Percentiles rank a stretch among this genome's conserved stretches.
Evolutionary conservation across 192 early-diverging fungal species (phyloP).

Genomic region (Linnemannia zychae): DNA sequence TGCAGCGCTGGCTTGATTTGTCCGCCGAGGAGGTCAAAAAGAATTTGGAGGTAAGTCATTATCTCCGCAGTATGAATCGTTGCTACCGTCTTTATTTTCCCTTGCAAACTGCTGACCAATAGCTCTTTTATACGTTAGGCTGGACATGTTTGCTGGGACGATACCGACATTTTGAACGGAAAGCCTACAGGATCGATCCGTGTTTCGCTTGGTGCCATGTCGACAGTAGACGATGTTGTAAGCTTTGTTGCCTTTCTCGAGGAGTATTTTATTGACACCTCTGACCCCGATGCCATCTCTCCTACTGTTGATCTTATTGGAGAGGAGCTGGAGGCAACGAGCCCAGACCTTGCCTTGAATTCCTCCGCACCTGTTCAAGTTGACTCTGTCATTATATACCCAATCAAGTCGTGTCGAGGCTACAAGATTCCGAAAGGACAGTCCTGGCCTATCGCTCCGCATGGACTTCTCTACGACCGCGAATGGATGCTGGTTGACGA

Average conservation of each 20-base stretch:
- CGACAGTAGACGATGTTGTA: constrained; percentile 71
- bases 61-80: too few relatives aligned
- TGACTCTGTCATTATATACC: constrained; percentile 54
- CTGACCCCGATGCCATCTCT: constrained; percentile 15
- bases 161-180: constrained; percentile 77
- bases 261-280: constrained; percentile 66
- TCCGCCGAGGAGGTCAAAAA: constrained; percentile 63
- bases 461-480: constrained; percentile 74
- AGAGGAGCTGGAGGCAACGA: not conserved
- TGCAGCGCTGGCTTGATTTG: constrained; percentile 75
- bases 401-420: constrained; percentile 86
- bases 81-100: too few relatives aligned
- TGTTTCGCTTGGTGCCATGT: constrained; percentile 83
- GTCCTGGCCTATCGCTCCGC: constrained; percentile 67
- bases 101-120: not conserved
- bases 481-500: constrained; percentile 75
- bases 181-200: constrained; percentile 80
- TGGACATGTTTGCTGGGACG: constrained; percentile 83
- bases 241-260: constrained; percentile 72
- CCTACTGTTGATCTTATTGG: constrained; percentile 32
- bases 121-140: constrained; percentile 25
- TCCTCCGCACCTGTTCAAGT: constrained; percentile 21
- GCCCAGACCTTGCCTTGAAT: not conserved
- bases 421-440: constrained; percentile 60
- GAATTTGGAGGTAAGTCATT: constrained; percentile 59